phyloP scores from a whole-genome alignment of 1,284 basidiomycete genomes.

The Phellopilus nigrolimitatus region DNA sequence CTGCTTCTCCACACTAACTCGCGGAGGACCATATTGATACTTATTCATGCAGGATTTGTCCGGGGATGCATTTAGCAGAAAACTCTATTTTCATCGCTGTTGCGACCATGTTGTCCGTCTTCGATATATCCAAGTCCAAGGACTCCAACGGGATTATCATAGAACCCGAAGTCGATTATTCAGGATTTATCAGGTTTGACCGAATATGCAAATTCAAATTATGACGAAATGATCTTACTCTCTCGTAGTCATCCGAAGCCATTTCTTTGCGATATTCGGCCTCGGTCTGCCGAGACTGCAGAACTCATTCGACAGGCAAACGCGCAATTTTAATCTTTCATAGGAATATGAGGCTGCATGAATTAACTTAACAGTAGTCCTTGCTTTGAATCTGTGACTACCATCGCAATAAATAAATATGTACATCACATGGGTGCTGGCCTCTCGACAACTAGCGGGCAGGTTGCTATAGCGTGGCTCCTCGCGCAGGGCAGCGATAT shows the following conservation, averaged over 20 bases:
- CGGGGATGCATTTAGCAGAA: conserved; percentile 32
- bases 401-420: too few relatives aligned
- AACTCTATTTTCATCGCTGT: conserved; percentile 32
- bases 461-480: too few relatives aligned
- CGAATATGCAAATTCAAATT: neutral
- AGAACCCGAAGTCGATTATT: conserved; percentile 24
- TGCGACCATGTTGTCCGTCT: conserved; percentile 29
- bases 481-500: too few relatives aligned
- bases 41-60: conserved; percentile 23
- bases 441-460: too few relatives aligned
- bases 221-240: neutral
- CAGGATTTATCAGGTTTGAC: conserved; percentile 17
- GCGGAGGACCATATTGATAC: neutral
- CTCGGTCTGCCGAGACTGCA: conserved; percentile 11
- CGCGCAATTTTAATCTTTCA: neutral
- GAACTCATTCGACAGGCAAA: conserved; percentile 6
- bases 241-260: conserved; percentile 18
- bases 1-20: conserved; percentile 10
- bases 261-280: conserved; percentile 18
- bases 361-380: too few relatives aligned
- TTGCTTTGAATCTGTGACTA: too few relatives aligned
- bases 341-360: neutral
- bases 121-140: conserved; percentile 28
- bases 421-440: too few relatives aligned
- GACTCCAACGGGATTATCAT: conserved; percentile 29